These are phyloP conservation scores for Suaeda aralocaspica DNA, from an alignment of 148 eudicot species.

Conservation along the genomic window DNA sequence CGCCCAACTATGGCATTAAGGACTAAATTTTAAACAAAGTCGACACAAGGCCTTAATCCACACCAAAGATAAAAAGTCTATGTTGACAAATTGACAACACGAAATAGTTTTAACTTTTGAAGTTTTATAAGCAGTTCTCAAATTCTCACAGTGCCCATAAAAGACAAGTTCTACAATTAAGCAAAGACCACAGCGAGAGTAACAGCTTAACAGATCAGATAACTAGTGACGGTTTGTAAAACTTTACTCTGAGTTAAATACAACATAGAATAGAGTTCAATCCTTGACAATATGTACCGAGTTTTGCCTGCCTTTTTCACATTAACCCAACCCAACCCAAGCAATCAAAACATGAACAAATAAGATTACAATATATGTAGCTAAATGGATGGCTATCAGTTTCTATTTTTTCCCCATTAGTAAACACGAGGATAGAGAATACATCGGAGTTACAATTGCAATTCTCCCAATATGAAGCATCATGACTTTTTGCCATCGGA, in stretches of 20 bases:
- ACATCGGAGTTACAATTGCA: constrained; percentile 3
- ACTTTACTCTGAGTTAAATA: constrained; percentile 10
- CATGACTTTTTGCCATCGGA: constrained; percentile 18
- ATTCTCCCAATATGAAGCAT: constrained; percentile 8
- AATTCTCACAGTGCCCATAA: too few relatives aligned
- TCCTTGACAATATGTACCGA: constrained; percentile 16
- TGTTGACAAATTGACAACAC: too few relatives aligned
- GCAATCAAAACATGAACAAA: background rate
- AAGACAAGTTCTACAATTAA: too few relatives aligned
- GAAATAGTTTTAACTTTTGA: too few relatives aligned
- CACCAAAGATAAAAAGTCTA: too few relatives aligned
- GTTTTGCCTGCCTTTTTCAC: constrained; percentile 9
- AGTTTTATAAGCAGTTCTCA: too few relatives aligned
- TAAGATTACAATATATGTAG: too few relatives aligned
- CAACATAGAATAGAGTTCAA: constrained; percentile 11
- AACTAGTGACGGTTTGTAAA: constrained; percentile 1
- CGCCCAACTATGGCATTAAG: too few relatives aligned
- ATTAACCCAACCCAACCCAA: background rate
- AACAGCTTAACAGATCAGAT: too few relatives aligned
- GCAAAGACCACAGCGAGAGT: too few relatives aligned
- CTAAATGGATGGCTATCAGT: constrained; percentile 1
- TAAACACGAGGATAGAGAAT: constrained; percentile 1
- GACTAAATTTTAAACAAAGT: too few relatives aligned
- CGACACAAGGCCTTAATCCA: too few relatives aligned
- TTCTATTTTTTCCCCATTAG: background rate